Conservation (phyloP, 2,329 filamentous ascomycete species). For the Cladophialophora chaetospira region DNA sequence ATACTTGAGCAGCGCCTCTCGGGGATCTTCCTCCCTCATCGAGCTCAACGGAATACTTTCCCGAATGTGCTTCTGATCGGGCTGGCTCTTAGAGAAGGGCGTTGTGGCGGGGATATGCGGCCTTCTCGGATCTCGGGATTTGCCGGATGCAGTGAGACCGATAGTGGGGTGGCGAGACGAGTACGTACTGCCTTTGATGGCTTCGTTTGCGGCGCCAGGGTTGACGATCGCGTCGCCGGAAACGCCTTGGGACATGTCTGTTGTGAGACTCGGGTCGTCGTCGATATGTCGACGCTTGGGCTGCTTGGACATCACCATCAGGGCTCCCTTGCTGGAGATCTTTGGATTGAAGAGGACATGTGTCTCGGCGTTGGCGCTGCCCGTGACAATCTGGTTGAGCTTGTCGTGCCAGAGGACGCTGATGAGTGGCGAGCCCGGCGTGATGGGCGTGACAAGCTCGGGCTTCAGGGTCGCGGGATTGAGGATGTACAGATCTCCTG, state of each 20-base stretch:
- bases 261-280: slow-evolving; percentile 84
- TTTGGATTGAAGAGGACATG: slow-evolving; percentile 88
- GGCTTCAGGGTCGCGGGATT: slow-evolving; percentile 87
- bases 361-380: slow-evolving; percentile 85
- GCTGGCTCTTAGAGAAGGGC: slow-evolving; percentile 86
- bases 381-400: slow-evolving; percentile 93
- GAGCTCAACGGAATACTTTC: slow-evolving; percentile 85
- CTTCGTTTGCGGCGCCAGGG: slow-evolving; percentile 42
- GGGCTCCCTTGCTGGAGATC: slow-evolving; percentile 78
- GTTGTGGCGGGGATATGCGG: slow-evolving; percentile 84
- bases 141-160: slow-evolving; percentile 76
- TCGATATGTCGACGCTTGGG: slow-evolving; percentile 95
- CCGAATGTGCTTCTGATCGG: slow-evolving; percentile 85
- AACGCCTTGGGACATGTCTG: slow-evolving; percentile 71
- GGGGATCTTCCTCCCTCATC: slow-evolving; percentile 94
- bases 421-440: slow-evolving; percentile 78
- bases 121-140: slow-evolving; percentile 74
- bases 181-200: slow-evolving; percentile 55
- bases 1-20: slow-evolving; percentile 92
- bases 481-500: slow-evolving; percentile 85
- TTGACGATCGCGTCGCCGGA: slow-evolving; percentile 80
- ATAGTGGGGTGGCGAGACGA: slow-evolving; percentile 66
- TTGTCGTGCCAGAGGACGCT: slow-evolving; percentile 89
- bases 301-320: slow-evolving; percentile 86
- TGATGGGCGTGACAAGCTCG: slow-evolving; percentile 86